These are phyloP conservation scores for Clarireedia hainanense DNA, from an alignment of 2,329 filamentous ascomycete species.

Conservation along the genomic window DNA sequence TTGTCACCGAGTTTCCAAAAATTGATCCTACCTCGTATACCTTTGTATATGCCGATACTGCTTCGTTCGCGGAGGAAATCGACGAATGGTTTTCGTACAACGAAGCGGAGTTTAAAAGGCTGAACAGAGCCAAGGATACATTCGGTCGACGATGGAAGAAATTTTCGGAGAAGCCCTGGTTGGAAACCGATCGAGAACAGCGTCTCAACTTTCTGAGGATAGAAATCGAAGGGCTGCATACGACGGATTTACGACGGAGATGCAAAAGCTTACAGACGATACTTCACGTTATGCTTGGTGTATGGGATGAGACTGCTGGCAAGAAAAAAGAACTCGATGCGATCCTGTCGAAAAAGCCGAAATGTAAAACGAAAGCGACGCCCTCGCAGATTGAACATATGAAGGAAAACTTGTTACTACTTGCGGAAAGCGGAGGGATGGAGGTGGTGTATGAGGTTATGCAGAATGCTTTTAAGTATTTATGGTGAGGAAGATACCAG, in stretches of 20 bases:
- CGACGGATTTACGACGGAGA: constrained; percentile 40
- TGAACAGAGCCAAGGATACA: constrained; percentile 65
- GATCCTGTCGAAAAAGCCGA: constrained; percentile 36
- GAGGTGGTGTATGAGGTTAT: constrained; percentile 24
- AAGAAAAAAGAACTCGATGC: constrained; percentile 23
- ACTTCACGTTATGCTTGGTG: constrained; percentile 56
- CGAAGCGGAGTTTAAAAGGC: constrained; percentile 73
- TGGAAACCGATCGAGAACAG: constrained; percentile 50
- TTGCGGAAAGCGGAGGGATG: constrained; percentile 40
- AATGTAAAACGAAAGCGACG: constrained; percentile 43
- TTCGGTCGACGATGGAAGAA: constrained; percentile 72
- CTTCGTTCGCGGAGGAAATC: constrained; percentile 75
- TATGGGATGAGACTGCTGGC: constrained; percentile 63
- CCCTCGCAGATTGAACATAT: constrained; percentile 52
- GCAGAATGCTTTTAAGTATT: constrained; percentile 24
- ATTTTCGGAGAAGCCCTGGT: constrained; percentile 51
- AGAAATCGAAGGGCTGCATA: constrained; percentile 39
- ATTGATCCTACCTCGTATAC: constrained; percentile 70
- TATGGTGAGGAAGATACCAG: constrained; percentile 26
- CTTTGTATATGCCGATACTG: constrained; percentile 70
- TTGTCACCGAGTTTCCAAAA: constrained; percentile 67
- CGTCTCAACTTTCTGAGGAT: constrained; percentile 49
- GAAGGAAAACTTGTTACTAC: constrained; percentile 43
- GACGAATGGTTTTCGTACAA: constrained; percentile 98
- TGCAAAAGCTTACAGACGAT: constrained; percentile 48